Percentiles rank a stretch among this genome's conserved stretches.
Conservation (phyloP, 805 yeast genomes). For the Nakazawaea ishiwadae region DNA sequence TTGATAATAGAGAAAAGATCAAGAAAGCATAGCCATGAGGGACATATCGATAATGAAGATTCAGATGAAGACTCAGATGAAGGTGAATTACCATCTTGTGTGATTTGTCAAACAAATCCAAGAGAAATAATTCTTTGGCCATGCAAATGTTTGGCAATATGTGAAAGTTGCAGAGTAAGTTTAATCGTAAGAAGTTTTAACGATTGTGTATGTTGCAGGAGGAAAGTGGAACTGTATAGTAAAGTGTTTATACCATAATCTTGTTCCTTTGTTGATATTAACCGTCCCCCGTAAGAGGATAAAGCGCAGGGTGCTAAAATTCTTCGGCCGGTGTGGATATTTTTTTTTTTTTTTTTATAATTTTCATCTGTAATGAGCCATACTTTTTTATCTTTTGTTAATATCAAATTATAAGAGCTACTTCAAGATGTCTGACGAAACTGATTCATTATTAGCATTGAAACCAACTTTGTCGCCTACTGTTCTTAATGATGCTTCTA, state of each 20-base stretch:
- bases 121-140: conserved; percentile 90
- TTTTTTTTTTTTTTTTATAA: too few relatives aligned
- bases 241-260: conserved; percentile 51
- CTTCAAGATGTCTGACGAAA: not conserved
- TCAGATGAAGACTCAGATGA: conserved; percentile 26
- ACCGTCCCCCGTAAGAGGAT: too few relatives aligned
- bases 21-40: not conserved
- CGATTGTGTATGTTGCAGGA: conserved; percentile 83
- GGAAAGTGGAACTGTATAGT: conserved; percentile 64
- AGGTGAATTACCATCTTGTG: conserved; percentile 50
- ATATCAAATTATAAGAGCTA: too few relatives aligned
- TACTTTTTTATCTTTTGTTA: too few relatives aligned
- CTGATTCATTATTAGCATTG: not conserved
- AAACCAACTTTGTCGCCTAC: conserved; percentile 4
- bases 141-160: conserved; percentile 82
- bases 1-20: conserved; percentile 20
- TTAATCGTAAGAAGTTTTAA: conserved; percentile 68
- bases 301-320: too few relatives aligned
- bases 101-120: conserved; percentile 71
- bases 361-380: too few relatives aligned
- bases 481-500: conserved; percentile 13
- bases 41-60: conserved; percentile 7
- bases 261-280: too few relatives aligned
- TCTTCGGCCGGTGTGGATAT: too few relatives aligned
- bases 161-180: conserved; percentile 77